Evolutionary conservation across 169 alveolate species (phyloP), one percentile per base, ranked within the genome.

Genomic region (Plasmodium gallinaceum): DNA sequence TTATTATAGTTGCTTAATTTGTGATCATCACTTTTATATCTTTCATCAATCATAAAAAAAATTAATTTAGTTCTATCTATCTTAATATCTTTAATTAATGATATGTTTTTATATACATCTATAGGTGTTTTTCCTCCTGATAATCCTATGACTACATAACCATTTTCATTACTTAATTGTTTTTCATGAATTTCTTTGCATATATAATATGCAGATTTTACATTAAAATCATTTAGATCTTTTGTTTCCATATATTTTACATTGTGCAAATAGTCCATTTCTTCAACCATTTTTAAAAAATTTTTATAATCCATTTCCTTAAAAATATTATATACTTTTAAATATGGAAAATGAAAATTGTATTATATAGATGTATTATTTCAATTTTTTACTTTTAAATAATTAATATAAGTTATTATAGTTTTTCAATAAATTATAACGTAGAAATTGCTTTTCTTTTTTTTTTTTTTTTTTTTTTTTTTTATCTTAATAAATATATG

Each of bases 101-200:
- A 52, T 20, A 78, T 78, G 46, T 78, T 78, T 78, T 65, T 78
- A 65, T 78, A 78, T 18, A 78, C 89, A 78, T 78, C 89, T 7
- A 78, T 78, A 8, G 89, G 89, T 5, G 89, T 78, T 64, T 45
- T 45, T 7, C 89, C 89, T 14, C 89, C 89, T 16, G 89, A 78
- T 43, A 78, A 57, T 0, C 89, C 89, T 78, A 78, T 78, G 37
- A 78, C 89, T 1, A 65, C 80, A 51, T 78, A 18, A 14, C 89
- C 89, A 52, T 57, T 58, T 37, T 78, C 69, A 48, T 64, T 78
- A 57, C 42, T 58, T 51, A 46, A 43, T 16, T 78, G 89, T 16
- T 78, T 78, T 16, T 78, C 89, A 26, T 68, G 42, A 22, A 78
- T 78, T 69, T 78, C 78, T 24, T 78, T 66, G 24, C 89, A 78